phyloP scores from a whole-genome alignment of 352 stramenopile genomes.

The Elongisporangium senticosum region DNA sequence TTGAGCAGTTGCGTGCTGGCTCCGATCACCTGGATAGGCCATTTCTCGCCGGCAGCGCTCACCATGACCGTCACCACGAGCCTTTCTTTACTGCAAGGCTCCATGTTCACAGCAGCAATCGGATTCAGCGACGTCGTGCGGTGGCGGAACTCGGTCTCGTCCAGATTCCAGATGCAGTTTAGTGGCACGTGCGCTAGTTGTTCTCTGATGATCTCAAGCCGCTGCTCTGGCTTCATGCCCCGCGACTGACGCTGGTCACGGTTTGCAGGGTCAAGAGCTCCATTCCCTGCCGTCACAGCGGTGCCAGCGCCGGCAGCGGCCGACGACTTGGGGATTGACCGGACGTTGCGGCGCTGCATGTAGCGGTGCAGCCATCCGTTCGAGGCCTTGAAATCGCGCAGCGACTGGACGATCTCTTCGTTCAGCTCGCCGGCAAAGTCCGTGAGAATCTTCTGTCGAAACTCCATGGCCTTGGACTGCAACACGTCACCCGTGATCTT shows the following conservation, averaged over 20 bases:
- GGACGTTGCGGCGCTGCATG: slow-evolving; percentile 65
- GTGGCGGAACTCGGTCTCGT: slow-evolving; percentile 45
- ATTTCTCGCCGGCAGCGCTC: slow-evolving; percentile 60
- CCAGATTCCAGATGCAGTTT: slow-evolving; percentile 69
- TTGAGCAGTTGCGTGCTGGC: slow-evolving; percentile 29
- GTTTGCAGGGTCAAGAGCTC: slow-evolving; percentile 5
- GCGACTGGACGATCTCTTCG: slow-evolving; percentile 69
- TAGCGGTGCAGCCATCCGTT: slow-evolving; percentile 82
- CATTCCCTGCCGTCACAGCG: slow-evolving; percentile 4
- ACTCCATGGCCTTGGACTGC: slow-evolving; percentile 76
- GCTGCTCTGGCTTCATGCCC: slow-evolving; percentile 22
- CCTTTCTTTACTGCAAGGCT: slow-evolving; percentile 37
- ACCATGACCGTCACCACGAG: slow-evolving; percentile 50
- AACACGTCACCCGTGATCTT: slow-evolving; percentile 76
- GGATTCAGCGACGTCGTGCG: slow-evolving; percentile 32
- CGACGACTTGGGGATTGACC: slow-evolving; percentile 45
- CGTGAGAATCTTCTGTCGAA: slow-evolving; percentile 72
- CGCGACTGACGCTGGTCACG: not conserved
- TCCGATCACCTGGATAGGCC: slow-evolving; percentile 55
- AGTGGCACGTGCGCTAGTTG: slow-evolving; percentile 38
- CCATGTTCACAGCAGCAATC: slow-evolving; percentile 37
- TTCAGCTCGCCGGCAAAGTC: slow-evolving; percentile 64
- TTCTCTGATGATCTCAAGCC: slow-evolving; percentile 44
- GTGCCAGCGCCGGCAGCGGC: slow-evolving; percentile 1
- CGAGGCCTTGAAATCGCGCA: slow-evolving; percentile 80